Conservation (phyloP, 306 rosid species). For the Boehmeria nivea region DNA sequence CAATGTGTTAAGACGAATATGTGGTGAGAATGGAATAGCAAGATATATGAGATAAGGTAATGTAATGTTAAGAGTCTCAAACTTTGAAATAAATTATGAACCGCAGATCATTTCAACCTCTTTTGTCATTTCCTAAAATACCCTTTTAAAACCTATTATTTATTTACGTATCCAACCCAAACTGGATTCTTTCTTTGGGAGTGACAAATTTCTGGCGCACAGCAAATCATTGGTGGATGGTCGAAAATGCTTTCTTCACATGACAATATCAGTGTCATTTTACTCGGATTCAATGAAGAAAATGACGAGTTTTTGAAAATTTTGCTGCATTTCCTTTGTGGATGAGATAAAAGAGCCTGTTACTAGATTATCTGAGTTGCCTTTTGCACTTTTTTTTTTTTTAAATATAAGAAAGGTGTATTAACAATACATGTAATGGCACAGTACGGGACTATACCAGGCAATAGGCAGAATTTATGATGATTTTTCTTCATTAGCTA, state of each 20-base stretch:
- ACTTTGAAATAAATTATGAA: slow-evolving; percentile 27
- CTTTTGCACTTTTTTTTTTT: no score
- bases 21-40: slow-evolving; percentile 62
- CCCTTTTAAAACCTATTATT: slow-evolving; percentile 14
- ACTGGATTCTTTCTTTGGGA: neutral
- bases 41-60: slow-evolving; percentile 64
- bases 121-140: slow-evolving; percentile 24
- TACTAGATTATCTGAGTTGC: no score
- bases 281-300: neutral
- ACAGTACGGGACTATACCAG: no score
- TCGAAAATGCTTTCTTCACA: slow-evolving; percentile 2
- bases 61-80: slow-evolving; percentile 10
- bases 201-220: slow-evolving; percentile 13
- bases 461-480: no score
- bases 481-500: no score
- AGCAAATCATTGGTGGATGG: slow-evolving; percentile 12
- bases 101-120: slow-evolving; percentile 39
- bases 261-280: slow-evolving; percentile 7
- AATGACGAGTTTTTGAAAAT: no score
- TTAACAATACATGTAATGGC: no score
- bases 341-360: no score
- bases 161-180: no score
- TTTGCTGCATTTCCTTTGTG: no score
- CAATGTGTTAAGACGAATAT: slow-evolving; percentile 31
- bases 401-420: no score